These are phyloP conservation scores for Metschnikowia baotianmanensis DNA, from an alignment of 805 yeast species.

Conservation along the genomic window DNA sequence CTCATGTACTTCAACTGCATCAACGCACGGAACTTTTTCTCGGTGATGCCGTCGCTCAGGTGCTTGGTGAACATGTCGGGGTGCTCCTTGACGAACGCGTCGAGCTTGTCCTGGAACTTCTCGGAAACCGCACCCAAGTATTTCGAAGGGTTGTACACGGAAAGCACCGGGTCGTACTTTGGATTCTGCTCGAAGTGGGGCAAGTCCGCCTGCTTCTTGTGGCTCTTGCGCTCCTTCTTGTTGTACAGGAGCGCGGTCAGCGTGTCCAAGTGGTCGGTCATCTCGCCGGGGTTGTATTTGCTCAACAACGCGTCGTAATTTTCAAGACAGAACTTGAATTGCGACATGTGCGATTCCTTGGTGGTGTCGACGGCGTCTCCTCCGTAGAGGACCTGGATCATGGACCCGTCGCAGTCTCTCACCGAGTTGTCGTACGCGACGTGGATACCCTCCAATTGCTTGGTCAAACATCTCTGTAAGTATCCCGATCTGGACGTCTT, in stretches of 20 bases:
- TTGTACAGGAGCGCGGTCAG: conserved; percentile 76
- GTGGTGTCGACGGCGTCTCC: conserved; percentile 96
- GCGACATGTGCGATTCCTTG: conserved; percentile 89
- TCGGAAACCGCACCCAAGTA: conserved; percentile 93
- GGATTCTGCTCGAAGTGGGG: conserved; percentile 61
- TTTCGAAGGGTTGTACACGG: conserved; percentile 83
- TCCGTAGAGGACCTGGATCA: conserved; percentile 94
- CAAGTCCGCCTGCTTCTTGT: conserved; percentile 58
- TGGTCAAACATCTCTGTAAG: conserved; percentile 96
- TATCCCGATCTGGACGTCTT: conserved; percentile 98
- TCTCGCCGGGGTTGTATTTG: conserved; percentile 81
- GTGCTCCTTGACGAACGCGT: conserved; percentile 59
- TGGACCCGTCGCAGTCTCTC: conserved; percentile 91
- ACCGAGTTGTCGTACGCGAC: conserved; percentile 92
- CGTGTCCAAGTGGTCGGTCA: conserved; percentile 72
- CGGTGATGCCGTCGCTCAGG: conserved; percentile 53
- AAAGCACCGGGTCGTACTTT: conserved; percentile 85
- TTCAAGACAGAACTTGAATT: conserved; percentile 89
- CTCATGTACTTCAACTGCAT: conserved; percentile 99
- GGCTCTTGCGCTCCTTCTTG: conserved; percentile 75
- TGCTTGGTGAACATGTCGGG: conserved; percentile 52
- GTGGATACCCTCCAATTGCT: conserved; percentile 96
- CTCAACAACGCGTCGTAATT: conserved; percentile 83
- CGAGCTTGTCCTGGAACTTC: conserved; percentile 77
- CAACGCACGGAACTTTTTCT: conserved; percentile 87